These are phyloP conservation scores for Venturia asperata DNA, from an alignment of 2,329 filamentous ascomycete genomes.

Conservation along the genomic window DNA sequence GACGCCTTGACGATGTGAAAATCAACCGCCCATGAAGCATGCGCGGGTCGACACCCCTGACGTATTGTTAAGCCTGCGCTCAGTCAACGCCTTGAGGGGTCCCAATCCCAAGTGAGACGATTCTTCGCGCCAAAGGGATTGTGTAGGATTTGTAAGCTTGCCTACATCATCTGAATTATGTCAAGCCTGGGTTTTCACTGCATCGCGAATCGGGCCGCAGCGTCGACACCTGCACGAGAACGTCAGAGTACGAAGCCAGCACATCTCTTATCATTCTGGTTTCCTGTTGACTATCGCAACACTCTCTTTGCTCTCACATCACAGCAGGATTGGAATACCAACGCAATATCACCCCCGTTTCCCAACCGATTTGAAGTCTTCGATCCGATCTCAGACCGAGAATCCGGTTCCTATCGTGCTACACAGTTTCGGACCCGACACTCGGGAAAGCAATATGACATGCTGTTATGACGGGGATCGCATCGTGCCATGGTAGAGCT, in stretches of 20 bases:
- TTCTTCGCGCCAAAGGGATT: too few relatives aligned
- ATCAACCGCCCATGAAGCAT: background rate
- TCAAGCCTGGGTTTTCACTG: background rate
- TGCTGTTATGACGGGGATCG: background rate
- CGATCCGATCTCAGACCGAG: background rate
- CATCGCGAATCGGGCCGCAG: background rate
- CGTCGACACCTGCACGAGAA: background rate
- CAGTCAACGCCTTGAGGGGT: too few relatives aligned
- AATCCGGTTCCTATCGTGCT: background rate
- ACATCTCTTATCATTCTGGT: background rate
- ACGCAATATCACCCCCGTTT: background rate
- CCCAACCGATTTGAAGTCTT: background rate
- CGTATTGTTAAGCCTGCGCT: background rate
- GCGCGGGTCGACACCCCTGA: background rate
- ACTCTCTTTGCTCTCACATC: background rate
- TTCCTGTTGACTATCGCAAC: background rate
- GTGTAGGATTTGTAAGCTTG: background rate
- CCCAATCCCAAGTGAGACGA: too few relatives aligned
- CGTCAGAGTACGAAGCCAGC: background rate
- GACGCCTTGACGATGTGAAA: background rate
- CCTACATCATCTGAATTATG: background rate
- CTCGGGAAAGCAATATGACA: background rate
- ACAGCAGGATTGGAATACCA: background rate
- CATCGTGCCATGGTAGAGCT: background rate
- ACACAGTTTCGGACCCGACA: background rate